Evolutionary conservation across 768 basidiomycete species (phyloP).

Genomic region (Amanita jacksonii): DNA sequence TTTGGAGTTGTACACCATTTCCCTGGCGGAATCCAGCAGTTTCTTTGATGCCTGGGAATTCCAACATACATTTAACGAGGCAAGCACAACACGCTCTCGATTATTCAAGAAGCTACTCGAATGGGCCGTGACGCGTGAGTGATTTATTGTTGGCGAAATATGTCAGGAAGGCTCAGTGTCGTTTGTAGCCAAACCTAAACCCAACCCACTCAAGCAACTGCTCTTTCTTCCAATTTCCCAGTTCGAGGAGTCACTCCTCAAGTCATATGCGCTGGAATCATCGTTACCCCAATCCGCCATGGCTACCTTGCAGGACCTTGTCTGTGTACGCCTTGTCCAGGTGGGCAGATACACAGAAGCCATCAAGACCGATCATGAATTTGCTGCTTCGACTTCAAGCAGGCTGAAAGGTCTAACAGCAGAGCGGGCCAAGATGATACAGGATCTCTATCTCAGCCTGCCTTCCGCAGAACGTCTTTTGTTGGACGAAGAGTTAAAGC

Average conservation of each 20-base stretch:
- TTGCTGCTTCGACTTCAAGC: conserved; percentile 34
- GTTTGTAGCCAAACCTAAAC: conserved; percentile 45
- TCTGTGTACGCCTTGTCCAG: conserved; percentile 70
- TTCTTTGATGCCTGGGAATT: conserved; percentile 70
- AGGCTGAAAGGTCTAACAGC: conserved; percentile 30
- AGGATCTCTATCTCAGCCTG: conserved; percentile 56
- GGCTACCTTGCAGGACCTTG: conserved; percentile 63
- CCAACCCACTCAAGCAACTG: conserved; percentile 48
- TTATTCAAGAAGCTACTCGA: conserved; percentile 51
- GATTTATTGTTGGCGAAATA: conserved; percentile 11
- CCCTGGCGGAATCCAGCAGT: conserved; percentile 49
- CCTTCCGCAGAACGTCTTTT: conserved; percentile 53
- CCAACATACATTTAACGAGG: conserved; percentile 61
- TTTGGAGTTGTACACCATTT: conserved; percentile 58
- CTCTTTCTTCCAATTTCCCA: conserved; percentile 55
- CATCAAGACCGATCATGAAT: conserved; percentile 63
- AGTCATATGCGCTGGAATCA: conserved; percentile 48
- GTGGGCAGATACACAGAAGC: conserved; percentile 63
- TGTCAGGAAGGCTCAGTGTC: background rate
- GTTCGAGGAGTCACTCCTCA: conserved; percentile 53
- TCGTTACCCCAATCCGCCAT: conserved; percentile 37
- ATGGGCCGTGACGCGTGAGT: conserved; percentile 66
- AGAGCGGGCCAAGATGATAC: conserved; percentile 61
- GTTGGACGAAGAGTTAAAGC: conserved; percentile 50
- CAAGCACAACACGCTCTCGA: conserved; percentile 38